Percentiles rank a stretch among this genome's conserved stretches.
These are phyloP conservation scores for Alternaria dauci DNA, from an alignment of 2,329 filamentous ascomycete genomes.

Conservation along the genomic window DNA sequence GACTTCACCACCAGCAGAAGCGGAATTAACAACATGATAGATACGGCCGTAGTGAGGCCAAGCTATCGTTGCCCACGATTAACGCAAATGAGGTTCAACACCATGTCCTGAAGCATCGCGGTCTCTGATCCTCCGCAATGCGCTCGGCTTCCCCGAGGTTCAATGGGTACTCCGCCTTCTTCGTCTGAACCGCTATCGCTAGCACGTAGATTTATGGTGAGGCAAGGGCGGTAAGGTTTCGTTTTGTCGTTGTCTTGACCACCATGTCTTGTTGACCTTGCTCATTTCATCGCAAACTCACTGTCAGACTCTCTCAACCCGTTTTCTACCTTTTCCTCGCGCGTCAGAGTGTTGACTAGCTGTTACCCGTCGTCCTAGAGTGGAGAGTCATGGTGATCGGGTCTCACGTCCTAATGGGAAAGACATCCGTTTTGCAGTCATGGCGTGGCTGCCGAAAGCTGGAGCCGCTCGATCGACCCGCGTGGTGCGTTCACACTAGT, in stretches of 20 bases:
- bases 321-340: too few relatives aligned
- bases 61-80: neutral
- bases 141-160: neutral
- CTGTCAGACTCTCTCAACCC: too few relatives aligned
- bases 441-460: too few relatives aligned
- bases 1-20: neutral
- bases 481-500: neutral
- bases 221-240: neutral
- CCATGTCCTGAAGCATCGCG: neutral
- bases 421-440: too few relatives aligned
- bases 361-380: too few relatives aligned
- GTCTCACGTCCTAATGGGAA: too few relatives aligned
- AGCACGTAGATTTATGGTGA: neutral
- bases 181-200: neutral
- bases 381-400: too few relatives aligned
- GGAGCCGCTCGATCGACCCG: too few relatives aligned
- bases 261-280: conserved; percentile 22
- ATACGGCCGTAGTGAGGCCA: neutral
- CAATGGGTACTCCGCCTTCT: neutral
- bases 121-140: neutral
- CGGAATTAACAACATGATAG: neutral
- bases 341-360: too few relatives aligned
- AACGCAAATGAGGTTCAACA: neutral
- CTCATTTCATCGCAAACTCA: conserved; percentile 39
- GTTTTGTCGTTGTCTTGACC: neutral